These are phyloP conservation scores for Dryadomyces quercivorus DNA, from an alignment of 2,329 filamentous ascomycete genomes.

Conservation along the genomic window DNA sequence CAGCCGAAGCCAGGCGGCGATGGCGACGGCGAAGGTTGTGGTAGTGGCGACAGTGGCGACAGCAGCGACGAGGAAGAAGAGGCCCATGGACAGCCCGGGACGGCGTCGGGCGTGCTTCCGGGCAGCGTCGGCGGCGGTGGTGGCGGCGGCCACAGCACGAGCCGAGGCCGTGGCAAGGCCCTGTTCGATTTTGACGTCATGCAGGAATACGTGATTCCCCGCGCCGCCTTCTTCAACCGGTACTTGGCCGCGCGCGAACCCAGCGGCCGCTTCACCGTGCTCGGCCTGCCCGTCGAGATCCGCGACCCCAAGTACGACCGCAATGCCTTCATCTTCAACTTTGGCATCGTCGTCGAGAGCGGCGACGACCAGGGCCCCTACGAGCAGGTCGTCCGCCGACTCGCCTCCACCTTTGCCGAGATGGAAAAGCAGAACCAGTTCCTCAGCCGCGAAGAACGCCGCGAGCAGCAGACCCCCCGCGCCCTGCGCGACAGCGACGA, in stretches of 20 bases:
- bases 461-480: conserved; percentile 17
- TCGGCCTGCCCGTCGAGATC: conserved; percentile 85
- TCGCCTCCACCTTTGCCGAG: conserved; percentile 75
- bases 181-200: conserved; percentile 79
- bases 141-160: not conserved
- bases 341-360: conserved; percentile 50
- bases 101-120: not conserved
- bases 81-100: not conserved
- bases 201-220: conserved; percentile 86
- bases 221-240: conserved; percentile 89
- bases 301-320: conserved; percentile 70
- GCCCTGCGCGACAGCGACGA: not conserved
- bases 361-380: conserved; percentile 61
- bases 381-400: conserved; percentile 72
- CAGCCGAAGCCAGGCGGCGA: not conserved
- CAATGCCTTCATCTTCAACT: conserved; percentile 98
- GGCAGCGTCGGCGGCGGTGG: not conserved
- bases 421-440: conserved; percentile 89
- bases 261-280: conserved; percentile 57
- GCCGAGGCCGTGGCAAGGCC: conserved; percentile 6
- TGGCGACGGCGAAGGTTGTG: not conserved
- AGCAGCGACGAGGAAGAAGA: not conserved
- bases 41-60: not conserved
- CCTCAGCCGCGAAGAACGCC: conserved; percentile 39
- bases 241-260: conserved; percentile 69